Conservation (phyloP, 129 eudicot species). For the Erigeron canadensis region DNA sequence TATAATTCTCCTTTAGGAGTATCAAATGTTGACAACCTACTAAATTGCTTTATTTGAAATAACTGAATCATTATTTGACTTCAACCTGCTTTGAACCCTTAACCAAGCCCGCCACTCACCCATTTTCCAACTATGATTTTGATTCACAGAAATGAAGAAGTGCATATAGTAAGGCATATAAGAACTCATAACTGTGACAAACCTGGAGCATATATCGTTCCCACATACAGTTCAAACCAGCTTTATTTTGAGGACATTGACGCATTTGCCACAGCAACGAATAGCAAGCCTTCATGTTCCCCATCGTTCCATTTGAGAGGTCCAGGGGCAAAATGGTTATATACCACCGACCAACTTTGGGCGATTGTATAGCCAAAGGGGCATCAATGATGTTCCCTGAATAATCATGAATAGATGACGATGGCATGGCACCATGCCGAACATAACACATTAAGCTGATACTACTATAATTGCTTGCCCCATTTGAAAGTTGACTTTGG, state of each 20-base stretch:
- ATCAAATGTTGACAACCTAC: neutral
- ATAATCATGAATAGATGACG: constrained; percentile 33
- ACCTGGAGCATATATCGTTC: constrained; percentile 40
- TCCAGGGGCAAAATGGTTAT: constrained; percentile 26
- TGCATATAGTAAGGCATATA: constrained; percentile 6
- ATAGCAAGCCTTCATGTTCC: constrained; percentile 26
- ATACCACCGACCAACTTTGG: constrained; percentile 41
- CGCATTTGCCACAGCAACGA: constrained; percentile 27
- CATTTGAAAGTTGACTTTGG: constrained; percentile 18
- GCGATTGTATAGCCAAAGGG: constrained; percentile 28
- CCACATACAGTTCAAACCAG: constrained; percentile 37
- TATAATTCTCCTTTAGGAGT: neutral
- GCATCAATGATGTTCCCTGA: constrained; percentile 25
- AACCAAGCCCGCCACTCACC: neutral
- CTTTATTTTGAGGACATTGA: constrained; percentile 39
- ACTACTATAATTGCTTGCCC: constrained; percentile 5
- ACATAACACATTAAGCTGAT: constrained; percentile 36
- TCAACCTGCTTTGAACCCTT: neutral
- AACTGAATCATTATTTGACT: neutral
- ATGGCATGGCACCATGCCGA: constrained; percentile 41
- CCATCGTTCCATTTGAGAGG: constrained; percentile 7
- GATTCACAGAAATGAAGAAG: neutral
- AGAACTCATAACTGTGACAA: neutral
- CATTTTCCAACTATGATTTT: neutral
- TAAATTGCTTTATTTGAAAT: neutral